A percentile compares a stretch with the other conserved stretches of the same genome.
phyloP scores from a whole-genome alignment of 1,284 basidiomycete genomes.

The Cutaneotrichosporon curvatum region DNA sequence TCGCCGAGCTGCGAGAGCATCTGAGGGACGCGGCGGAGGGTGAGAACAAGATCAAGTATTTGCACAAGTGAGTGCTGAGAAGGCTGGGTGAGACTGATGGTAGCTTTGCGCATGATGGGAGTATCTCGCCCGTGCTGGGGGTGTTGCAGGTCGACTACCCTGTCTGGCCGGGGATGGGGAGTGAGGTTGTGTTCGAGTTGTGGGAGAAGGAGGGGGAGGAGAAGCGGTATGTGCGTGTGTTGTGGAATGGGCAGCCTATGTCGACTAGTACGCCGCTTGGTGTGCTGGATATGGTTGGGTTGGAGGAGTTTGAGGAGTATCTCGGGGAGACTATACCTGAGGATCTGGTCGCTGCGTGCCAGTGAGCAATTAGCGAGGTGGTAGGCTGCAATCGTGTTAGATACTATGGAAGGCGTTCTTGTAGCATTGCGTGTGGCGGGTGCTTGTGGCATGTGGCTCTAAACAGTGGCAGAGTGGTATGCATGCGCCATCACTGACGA shows the following conservation, averaged over 20 bases:
- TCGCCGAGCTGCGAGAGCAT: slow-evolving; percentile 27
- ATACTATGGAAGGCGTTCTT: too few relatives aligned
- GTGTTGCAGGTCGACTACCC: slow-evolving; percentile 32
- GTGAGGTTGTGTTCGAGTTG: slow-evolving; percentile 40
- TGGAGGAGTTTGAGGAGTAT: slow-evolving; percentile 23
- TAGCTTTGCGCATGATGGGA: slow-evolving; percentile 40
- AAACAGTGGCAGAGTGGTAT: too few relatives aligned
- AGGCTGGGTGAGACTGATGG: not conserved
- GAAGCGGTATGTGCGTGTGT: slow-evolving; percentile 18
- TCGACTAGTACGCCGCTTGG: slow-evolving; percentile 29
- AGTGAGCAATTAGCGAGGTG: not conserved
- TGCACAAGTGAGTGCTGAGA: slow-evolving; percentile 38
- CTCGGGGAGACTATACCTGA: slow-evolving; percentile 19
- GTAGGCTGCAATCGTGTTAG: too few relatives aligned
- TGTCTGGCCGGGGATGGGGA: slow-evolving; percentile 39
- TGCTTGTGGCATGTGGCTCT: too few relatives aligned
- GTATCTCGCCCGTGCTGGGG: slow-evolving; percentile 31
- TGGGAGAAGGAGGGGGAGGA: slow-evolving; percentile 16
- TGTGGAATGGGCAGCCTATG: slow-evolving; percentile 28
- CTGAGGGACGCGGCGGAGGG: slow-evolving; percentile 20
- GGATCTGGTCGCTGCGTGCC: slow-evolving; percentile 19
- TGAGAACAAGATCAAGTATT: slow-evolving; percentile 20
- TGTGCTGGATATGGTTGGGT: slow-evolving; percentile 25
- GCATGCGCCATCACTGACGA: too few relatives aligned
- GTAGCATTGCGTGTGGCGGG: too few relatives aligned